Evolutionary conservation across 192 early-diverging fungal genomes (phyloP).

Genomic region (Backusella psychrophila): DNA sequence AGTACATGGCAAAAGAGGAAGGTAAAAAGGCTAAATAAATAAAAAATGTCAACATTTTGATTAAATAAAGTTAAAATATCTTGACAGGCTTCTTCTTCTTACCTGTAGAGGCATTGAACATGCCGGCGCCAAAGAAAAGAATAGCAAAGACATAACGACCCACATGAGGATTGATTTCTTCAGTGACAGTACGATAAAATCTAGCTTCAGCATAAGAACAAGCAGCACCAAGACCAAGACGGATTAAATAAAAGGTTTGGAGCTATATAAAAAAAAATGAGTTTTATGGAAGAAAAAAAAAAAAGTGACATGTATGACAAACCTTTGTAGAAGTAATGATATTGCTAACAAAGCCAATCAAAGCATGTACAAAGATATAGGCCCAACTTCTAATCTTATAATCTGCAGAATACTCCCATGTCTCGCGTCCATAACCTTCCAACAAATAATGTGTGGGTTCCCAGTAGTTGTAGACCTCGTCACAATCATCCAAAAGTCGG

Average conservation of each 20-base stretch:
- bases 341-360: conserved; percentile 42
- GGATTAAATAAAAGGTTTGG: conserved; percentile 74
- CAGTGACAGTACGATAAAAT: conserved; percentile 64
- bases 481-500: conserved; percentile 72
- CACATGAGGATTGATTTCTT: conserved; percentile 59
- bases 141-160: conserved; percentile 66
- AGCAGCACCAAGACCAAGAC: conserved; percentile 56
- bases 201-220: conserved; percentile 58
- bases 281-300: neutral
- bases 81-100: neutral
- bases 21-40: conserved; percentile 70
- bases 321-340: conserved; percentile 45
- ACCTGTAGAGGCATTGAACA: conserved; percentile 83
- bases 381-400: conserved; percentile 87
- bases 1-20: conserved; percentile 90
- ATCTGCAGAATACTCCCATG: conserved; percentile 96
- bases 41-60: too few species aligned
- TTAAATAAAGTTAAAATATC: too few species aligned
- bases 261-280: conserved; percentile 36
- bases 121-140: conserved; percentile 73
- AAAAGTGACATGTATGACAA: neutral
- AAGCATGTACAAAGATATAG: conserved; percentile 65
- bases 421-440: conserved; percentile 84
- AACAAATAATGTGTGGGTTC: conserved; percentile 89
- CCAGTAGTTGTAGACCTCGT: conserved; percentile 96